Evolutionary conservation across 176 grass and related monocot species (phyloP), one percentile per base, ranked within the genome.

Genomic region (Oryza meyeriana): DNA sequence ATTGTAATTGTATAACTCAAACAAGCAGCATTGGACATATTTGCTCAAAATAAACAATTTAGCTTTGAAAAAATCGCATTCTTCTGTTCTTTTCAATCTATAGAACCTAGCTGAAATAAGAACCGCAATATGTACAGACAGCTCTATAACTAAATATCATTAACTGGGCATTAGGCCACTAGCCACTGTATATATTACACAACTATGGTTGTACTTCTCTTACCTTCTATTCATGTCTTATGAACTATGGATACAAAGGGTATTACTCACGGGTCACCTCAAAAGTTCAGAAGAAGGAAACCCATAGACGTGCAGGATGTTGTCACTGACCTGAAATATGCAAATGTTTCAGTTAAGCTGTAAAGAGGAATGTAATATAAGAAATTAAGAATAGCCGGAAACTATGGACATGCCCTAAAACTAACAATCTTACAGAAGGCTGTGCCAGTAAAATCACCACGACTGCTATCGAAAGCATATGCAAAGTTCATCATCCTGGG

Each of bases 211-310:
- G 77, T 72, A 61, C 83, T 65, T 89, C 34, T 81, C 72, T 61
- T 87, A 27, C 48, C 34, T 90, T 90, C 79, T 82, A 79, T 90
- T 82, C 68, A 82, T 90, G 48, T 83, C 62, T 75, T 86, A 82
- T 86, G 72, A 81, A 86, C 84, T 90, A 90, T 86, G 66, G 74
- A 90, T 90, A 78, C 74, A 79, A 79, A 77, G 68, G 78, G 67
- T 74, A 68, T 65, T 81, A 34, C 57, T 76, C 57, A 72, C 17
- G 50, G 71, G 66, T 55, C 42, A 32, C 34, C 24, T 78, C 78
- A 67, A 90, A 82, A 68, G 28, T 29, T 74, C 25, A 44, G 79
- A 11, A 27, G 55, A 72, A 86, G 44, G 72, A 78, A 83, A 79
- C 38, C 61, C 75, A 6, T 10, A 13, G 61, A 74, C 31, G n/a